Conservation (phyloP, 1,284 basidiomycete genomes). For the Mycena citricolor region DNA sequence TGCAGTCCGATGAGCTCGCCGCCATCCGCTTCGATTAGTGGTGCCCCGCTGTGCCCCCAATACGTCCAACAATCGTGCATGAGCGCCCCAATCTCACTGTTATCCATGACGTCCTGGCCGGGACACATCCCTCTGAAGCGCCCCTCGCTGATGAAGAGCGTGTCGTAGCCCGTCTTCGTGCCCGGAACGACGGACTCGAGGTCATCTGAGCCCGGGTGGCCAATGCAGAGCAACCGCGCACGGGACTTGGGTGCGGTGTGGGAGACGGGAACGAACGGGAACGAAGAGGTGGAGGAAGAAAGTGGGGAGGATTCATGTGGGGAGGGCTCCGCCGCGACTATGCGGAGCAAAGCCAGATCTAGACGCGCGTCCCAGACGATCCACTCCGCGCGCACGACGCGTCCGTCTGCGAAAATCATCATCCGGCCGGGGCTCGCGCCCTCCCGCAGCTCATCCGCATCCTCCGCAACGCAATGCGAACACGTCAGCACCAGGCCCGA, state of each 20-base stretch:
- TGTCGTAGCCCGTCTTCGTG: conserved; percentile 2
- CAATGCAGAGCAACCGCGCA: conserved; percentile 7
- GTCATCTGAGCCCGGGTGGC: conserved; percentile 14
- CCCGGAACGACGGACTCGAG: conserved; percentile 8
- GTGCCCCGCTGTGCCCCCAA: conserved; percentile 11
- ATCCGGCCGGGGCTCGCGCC: neutral
- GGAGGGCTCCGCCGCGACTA: conserved; percentile 3
- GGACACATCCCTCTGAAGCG: conserved; percentile 3
- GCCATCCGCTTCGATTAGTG: neutral
- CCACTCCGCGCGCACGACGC: conserved; percentile 8
- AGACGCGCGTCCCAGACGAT: conserved; percentile 6
- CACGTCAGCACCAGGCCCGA: conserved; percentile 9
- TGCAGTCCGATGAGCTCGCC: conserved; percentile 10
- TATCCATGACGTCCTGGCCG: conserved; percentile 10
- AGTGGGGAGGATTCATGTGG: no score
- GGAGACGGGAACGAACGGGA: conserved; percentile 1
- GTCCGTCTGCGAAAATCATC: conserved; percentile 6
- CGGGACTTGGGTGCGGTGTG: neutral
- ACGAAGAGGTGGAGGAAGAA: neutral
- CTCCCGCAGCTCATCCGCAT: conserved; percentile 2
- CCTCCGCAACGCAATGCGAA: conserved; percentile 9
- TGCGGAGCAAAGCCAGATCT: conserved; percentile 9
- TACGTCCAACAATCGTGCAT: conserved; percentile 14
- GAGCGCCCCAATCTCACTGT: conserved; percentile 12
- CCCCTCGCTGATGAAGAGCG: conserved; percentile 1